Conservation (phyloP, 345 rosid genomes). For the Moricandia arvensis region DNA sequence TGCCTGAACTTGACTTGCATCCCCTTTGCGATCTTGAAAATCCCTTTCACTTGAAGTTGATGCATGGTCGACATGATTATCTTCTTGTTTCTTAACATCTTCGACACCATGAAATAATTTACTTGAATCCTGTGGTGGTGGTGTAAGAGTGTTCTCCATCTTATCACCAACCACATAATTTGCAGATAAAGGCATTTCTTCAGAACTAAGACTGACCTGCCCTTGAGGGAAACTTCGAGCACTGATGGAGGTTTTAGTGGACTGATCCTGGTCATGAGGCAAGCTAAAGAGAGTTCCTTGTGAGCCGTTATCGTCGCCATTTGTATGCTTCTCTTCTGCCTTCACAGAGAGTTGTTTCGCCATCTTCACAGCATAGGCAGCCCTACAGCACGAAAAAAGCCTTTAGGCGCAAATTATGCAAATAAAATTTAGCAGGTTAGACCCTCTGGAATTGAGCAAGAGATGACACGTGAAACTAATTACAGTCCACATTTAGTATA, state of each 20-base stretch:
- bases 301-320: slow-evolving; percentile 69
- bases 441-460: slow-evolving; percentile 13
- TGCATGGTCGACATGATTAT: slow-evolving; percentile 46
- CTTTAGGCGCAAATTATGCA: slow-evolving; percentile 12
- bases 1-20: slow-evolving; percentile 42
- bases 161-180: slow-evolving; percentile 51
- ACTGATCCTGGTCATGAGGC: slow-evolving; percentile 81
- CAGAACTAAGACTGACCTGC: slow-evolving; percentile 82
- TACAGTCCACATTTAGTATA: slow-evolving; percentile 1
- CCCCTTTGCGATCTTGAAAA: slow-evolving; percentile 42
- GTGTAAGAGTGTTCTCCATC: slow-evolving; percentile 41
- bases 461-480: slow-evolving; percentile 10
- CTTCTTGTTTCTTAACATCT: slow-evolving; percentile 47
- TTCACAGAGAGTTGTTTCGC: slow-evolving; percentile 70
- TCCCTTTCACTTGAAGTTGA: slow-evolving; percentile 55
- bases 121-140: slow-evolving; percentile 48
- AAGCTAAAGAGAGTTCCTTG: slow-evolving; percentile 79
- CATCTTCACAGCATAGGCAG: slow-evolving; percentile 83
- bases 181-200: slow-evolving; percentile 53
- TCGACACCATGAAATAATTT: slow-evolving; percentile 47
- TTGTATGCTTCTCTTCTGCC: slow-evolving; percentile 73
- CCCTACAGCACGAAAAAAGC: slow-evolving; percentile 52
- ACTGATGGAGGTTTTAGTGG: slow-evolving; percentile 79
- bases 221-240: slow-evolving; percentile 85
- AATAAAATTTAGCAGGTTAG: slow-evolving; percentile 15